Evolutionary conservation across 306 rosid species (phyloP).

Genomic region (Prunus salicina): DNA sequence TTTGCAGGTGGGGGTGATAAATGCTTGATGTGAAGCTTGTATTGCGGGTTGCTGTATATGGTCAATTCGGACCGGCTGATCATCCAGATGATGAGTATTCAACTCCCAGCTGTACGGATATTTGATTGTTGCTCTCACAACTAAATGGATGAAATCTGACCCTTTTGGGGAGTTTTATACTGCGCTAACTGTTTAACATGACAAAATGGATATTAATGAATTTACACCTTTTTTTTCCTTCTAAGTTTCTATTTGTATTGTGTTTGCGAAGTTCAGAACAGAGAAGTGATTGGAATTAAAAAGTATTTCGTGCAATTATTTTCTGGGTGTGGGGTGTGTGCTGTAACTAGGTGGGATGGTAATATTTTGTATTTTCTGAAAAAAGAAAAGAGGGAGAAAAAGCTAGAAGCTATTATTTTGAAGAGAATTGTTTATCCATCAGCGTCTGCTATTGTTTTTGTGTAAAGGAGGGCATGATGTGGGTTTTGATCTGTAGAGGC

Average conservation of each 20-base stretch:
- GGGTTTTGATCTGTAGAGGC: not conserved
- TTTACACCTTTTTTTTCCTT: not conserved
- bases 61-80: conserved; percentile 26
- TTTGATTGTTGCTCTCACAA: conserved; percentile 17
- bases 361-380: too few species aligned
- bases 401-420: too few species aligned
- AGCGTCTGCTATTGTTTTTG: too few species aligned
- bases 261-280: not conserved
- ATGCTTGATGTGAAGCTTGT: conserved; percentile 9
- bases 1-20: conserved; percentile 34
- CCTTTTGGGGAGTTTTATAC: conserved; percentile 5
- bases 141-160: conserved; percentile 29
- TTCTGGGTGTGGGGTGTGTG: not conserved
- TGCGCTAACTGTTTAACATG: conserved; percentile 8
- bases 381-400: too few species aligned
- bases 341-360: not conserved
- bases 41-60: conserved; percentile 30
- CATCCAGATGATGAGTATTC: conserved; percentile 18
- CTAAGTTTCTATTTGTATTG: not conserved
- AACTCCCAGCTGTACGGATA: conserved; percentile 21
- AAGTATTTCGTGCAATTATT: not conserved
- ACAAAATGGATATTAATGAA: conserved; percentile 4
- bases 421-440: too few species aligned
- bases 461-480: not conserved
- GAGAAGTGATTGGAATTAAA: not conserved